Conservation (phyloP, 768 basidiomycete species). For the Xerocomellus dryophilus region DNA sequence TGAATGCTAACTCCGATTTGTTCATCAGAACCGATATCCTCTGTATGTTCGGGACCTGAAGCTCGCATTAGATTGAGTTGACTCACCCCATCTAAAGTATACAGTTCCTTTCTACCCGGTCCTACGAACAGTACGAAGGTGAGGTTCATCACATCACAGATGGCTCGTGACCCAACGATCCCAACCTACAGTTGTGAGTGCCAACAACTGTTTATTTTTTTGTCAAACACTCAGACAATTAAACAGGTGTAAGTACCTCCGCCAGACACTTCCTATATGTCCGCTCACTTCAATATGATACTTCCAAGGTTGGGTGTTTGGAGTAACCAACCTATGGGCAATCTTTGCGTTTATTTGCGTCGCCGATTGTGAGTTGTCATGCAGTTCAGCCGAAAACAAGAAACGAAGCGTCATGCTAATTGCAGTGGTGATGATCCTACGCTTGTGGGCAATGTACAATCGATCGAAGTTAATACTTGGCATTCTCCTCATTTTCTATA, state of each 20-base stretch:
- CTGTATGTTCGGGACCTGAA: background rate
- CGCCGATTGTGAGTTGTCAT: background rate
- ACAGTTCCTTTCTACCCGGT: background rate
- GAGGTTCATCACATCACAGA: background rate
- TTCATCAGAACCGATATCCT: background rate
- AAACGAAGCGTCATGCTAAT: background rate
- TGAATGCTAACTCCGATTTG: background rate
- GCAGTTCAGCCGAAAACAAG: too few relatives aligned
- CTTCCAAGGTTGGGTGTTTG: background rate
- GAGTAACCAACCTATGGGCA: background rate
- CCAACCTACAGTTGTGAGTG: background rate
- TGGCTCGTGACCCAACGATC: too few relatives aligned
- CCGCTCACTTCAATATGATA: background rate
- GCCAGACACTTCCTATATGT: too few relatives aligned
- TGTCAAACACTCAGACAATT: too few relatives aligned
- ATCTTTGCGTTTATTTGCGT: background rate
- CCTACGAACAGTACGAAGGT: background rate
- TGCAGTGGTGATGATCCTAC: background rate
- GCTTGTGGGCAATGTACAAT: constrained; percentile 9
- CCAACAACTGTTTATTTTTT: background rate
- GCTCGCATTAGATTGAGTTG: background rate
- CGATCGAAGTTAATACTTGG: constrained; percentile 1
- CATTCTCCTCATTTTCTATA: background rate
- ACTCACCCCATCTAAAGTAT: background rate
- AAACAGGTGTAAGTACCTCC: too few relatives aligned